phyloP scores from a whole-genome alignment of 768 basidiomycete genomes.

The Pseudohyphozyma bogoriensis region DNA sequence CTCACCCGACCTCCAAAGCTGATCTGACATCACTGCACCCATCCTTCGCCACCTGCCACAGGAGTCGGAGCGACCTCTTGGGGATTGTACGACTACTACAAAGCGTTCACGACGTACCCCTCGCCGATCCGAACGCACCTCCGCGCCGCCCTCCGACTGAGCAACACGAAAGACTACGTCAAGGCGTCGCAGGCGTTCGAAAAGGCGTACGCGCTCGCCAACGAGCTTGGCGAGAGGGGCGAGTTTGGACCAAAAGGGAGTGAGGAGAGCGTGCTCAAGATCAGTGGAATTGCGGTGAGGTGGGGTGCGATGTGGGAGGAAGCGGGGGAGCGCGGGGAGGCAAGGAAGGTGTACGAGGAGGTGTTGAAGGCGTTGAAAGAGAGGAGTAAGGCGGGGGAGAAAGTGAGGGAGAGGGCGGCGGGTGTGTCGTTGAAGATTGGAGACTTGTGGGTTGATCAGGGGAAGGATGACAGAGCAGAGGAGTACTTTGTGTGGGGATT shows the following conservation, averaged over 20 bases:
- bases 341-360: slow-evolving; percentile 22
- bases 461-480: slow-evolving; percentile 13
- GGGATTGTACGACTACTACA: slow-evolving; percentile 27
- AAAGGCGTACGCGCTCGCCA: slow-evolving; percentile 17
- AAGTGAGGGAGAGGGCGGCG: slow-evolving; percentile 7
- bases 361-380: not conserved
- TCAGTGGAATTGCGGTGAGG: slow-evolving; percentile 18
- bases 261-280: slow-evolving; percentile 7
- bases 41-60: not conserved
- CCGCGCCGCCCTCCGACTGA: slow-evolving; percentile 20
- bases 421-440: slow-evolving; percentile 23
- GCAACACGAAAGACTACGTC: not conserved
- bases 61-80: slow-evolving; percentile 22
- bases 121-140: slow-evolving; percentile 23
- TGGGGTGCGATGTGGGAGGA: slow-evolving; percentile 28
- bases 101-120: slow-evolving; percentile 23
- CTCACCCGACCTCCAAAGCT: too few species aligned
- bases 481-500: slow-evolving; percentile 23
- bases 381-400: not conserved
- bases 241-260: not conserved
- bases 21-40: too few species aligned
- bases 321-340: slow-evolving; percentile 2
- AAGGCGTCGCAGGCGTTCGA: slow-evolving; percentile 12
- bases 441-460: slow-evolving; percentile 11
- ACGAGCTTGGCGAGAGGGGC: slow-evolving; percentile 9